Evolutionary conservation across 331 rosid genomes (phyloP).

Genomic region (Pyrus hybrid): DNA sequence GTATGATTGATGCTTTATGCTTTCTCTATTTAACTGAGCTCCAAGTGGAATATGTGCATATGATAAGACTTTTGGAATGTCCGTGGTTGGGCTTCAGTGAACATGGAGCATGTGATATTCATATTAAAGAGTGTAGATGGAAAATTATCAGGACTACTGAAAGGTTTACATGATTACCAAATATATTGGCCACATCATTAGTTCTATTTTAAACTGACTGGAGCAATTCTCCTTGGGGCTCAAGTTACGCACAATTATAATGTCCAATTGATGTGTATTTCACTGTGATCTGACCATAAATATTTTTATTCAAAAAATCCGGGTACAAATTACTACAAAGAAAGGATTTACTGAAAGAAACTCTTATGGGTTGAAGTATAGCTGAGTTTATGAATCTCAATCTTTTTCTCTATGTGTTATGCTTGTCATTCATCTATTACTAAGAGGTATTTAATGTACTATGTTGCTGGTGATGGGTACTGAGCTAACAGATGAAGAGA

Average conservation of each 20-base stretch:
- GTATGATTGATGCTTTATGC: conserved; percentile 24
- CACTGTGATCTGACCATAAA: neutral
- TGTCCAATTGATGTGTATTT: neutral
- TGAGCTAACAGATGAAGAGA: neutral
- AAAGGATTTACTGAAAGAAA: neutral
- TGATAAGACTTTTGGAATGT: neutral
- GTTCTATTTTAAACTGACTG: neutral
- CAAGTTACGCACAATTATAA: neutral
- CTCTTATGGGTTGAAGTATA: neutral
- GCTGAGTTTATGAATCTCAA: neutral
- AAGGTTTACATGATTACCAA: neutral
- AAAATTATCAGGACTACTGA: neutral
- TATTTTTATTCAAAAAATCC: neutral
- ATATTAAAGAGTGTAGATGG: neutral
- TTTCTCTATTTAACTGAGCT: neutral
- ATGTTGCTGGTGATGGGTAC: neutral
- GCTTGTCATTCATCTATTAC: neutral
- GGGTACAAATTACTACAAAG: neutral
- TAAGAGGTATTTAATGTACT: neutral
- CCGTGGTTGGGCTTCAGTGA: neutral
- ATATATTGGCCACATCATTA: neutral
- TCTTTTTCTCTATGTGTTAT: neutral
- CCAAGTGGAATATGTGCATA: neutral
- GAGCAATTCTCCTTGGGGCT: neutral
- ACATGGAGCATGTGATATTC: neutral